Evolutionary conservation across 2,329 filamentous ascomycete genomes (phyloP).

Genomic region (Pestalotiopsis fici): DNA sequence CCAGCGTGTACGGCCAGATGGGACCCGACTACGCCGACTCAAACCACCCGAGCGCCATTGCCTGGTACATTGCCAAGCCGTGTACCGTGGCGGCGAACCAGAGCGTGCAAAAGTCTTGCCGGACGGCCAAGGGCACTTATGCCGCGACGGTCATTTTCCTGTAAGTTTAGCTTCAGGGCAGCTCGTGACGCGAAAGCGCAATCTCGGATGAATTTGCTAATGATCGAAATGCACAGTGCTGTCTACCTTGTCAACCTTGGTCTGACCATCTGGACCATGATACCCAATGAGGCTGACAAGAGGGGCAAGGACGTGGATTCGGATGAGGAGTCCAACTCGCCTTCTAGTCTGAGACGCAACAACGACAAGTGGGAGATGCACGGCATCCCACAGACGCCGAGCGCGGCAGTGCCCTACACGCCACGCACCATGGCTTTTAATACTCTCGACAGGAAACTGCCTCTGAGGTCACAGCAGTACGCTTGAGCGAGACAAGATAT

Average conservation of each 20-base stretch:
- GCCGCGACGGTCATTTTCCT: constrained; percentile 67
- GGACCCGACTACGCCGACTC: constrained; percentile 73
- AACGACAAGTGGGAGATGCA: constrained; percentile 61
- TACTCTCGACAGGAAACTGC: constrained; percentile 59
- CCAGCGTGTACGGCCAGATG: constrained; percentile 70
- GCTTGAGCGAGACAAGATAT: neutral
- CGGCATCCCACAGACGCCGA: constrained; percentile 41
- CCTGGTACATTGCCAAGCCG: constrained; percentile 76
- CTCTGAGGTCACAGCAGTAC: constrained; percentile 42
- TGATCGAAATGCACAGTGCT: constrained; percentile 38
- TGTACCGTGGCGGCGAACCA: constrained; percentile 62
- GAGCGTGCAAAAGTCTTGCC: constrained; percentile 59
- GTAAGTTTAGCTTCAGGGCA: constrained; percentile 52
- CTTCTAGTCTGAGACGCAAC: constrained; percentile 37
- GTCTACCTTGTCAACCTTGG: constrained; percentile 61
- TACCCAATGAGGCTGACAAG: constrained; percentile 57
- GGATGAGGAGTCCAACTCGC: constrained; percentile 37
- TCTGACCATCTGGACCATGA: constrained; percentile 59
- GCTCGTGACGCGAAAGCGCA: too few relatives aligned
- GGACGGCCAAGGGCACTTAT: constrained; percentile 68
- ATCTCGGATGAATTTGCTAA: constrained; percentile 9
- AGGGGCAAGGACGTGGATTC: constrained; percentile 38
- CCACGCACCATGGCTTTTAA: constrained; percentile 70
- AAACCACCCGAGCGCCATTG: constrained; percentile 58
- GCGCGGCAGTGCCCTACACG: constrained; percentile 52